Percentiles rank a stretch among this genome's conserved stretches.
These are phyloP conservation scores for Cymbopogon citratus DNA, from an alignment of 176 grass and related monocot genomes.

Conservation along the genomic window DNA sequence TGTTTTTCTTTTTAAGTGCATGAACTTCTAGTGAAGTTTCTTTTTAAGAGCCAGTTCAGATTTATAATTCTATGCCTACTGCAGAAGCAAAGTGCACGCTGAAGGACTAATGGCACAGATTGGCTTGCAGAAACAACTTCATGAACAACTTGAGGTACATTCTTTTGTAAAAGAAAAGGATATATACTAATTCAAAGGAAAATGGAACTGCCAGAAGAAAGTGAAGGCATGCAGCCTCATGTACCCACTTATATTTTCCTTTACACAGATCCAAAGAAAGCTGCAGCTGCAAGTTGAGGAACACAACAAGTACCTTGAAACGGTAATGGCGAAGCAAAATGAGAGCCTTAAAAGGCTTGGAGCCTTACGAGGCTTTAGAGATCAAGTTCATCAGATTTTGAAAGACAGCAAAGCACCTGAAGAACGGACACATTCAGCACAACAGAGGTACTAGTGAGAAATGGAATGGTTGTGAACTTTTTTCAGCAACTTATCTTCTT, in stretches of 20 bases:
- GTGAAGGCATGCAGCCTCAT: no score
- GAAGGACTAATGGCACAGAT: conserved; percentile 51
- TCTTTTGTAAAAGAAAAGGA: not conserved
- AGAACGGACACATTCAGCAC: not conserved
- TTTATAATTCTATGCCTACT: not conserved
- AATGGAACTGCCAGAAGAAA: no score
- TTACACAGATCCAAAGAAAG: conserved; percentile 45
- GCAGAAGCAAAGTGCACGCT: conserved; percentile 26
- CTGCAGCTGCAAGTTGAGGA: conserved; percentile 77
- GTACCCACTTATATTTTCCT: no score
- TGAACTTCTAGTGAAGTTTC: not conserved
- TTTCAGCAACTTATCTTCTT: not conserved
- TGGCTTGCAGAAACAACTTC: conserved; percentile 59
- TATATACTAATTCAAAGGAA: not conserved
- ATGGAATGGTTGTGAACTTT: not conserved
- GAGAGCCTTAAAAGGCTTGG: conserved; percentile 46
- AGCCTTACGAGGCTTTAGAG: conserved; percentile 15
- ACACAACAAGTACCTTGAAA: conserved; percentile 71
- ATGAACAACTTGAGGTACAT: conserved; percentile 64
- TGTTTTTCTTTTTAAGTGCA: not conserved
- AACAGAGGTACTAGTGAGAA: not conserved
- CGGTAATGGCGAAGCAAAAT: conserved; percentile 59
- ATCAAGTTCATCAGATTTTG: not conserved
- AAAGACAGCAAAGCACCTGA: not conserved
- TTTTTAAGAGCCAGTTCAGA: not conserved